Conservation (phyloP, 2,329 filamentous ascomycete genomes). For the Verticillium dahliae region DNA sequence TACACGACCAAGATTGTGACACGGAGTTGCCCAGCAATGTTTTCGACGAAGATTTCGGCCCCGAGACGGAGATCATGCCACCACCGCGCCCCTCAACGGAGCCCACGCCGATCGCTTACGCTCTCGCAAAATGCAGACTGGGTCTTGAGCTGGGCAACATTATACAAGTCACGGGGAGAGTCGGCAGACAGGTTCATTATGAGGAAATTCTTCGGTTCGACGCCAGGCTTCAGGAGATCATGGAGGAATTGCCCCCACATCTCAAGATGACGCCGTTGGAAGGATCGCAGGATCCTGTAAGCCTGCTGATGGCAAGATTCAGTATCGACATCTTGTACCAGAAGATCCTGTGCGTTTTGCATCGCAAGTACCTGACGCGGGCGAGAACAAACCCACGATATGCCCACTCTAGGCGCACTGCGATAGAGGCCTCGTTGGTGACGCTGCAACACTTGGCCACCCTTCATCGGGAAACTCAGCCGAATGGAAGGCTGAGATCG, state of each 20-base stretch:
- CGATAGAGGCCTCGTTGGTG: slow-evolving; percentile 80
- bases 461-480: slow-evolving; percentile 67
- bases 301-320: slow-evolving; percentile 78
- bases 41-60: slow-evolving; percentile 73
- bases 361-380: slow-evolving; percentile 77
- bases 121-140: slow-evolving; percentile 67
- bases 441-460: slow-evolving; percentile 72
- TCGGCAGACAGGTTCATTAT: slow-evolving; percentile 50
- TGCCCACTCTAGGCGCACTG: slow-evolving; percentile 73
- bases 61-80: slow-evolving; percentile 61
- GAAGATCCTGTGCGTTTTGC: slow-evolving; percentile 82
- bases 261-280: slow-evolving; percentile 70
- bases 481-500: slow-evolving; percentile 62
- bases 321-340: slow-evolving; percentile 80
- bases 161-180: slow-evolving; percentile 54
- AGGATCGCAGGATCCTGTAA: slow-evolving; percentile 72
- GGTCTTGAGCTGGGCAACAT: slow-evolving; percentile 66
- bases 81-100: slow-evolving; percentile 61
- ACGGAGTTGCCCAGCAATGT: slow-evolving; percentile 70
- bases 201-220: slow-evolving; percentile 61
- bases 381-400: slow-evolving; percentile 76
- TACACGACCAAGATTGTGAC: slow-evolving; percentile 69
- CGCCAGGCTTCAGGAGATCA: slow-evolving; percentile 52
- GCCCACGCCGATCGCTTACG: slow-evolving; percentile 70
- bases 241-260: slow-evolving; percentile 69